Conservation (phyloP, 2,329 filamentous ascomycete genomes). For the Aspergillus versicolor region DNA sequence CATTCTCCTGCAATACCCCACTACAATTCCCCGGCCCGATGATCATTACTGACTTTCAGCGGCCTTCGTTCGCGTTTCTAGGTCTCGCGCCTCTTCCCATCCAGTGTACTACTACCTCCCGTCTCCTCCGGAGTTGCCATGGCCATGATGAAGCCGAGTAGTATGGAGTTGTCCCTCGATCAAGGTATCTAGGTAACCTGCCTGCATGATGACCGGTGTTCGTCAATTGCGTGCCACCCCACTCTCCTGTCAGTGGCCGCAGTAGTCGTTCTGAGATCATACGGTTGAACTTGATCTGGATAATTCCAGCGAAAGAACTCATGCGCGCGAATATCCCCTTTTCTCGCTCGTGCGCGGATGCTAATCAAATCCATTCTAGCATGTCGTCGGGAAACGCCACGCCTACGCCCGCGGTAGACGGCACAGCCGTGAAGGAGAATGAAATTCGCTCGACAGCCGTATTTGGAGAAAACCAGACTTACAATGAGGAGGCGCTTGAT, state of each 20-base stretch:
- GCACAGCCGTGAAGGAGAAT: constrained; percentile 23
- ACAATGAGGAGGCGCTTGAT: constrained; percentile 18
- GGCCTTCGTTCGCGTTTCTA: constrained; percentile 4
- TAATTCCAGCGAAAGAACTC: constrained; percentile 48
- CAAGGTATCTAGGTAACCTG: constrained; percentile 42
- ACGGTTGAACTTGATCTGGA: constrained; percentile 48
- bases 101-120: constrained; percentile 32
- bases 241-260: constrained; percentile 4
- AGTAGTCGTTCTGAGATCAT: constrained; percentile 43
- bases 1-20: background rate
- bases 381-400: constrained; percentile 33
- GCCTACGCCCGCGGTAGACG: constrained; percentile 30
- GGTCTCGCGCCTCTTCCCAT: constrained; percentile 14
- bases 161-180: constrained; percentile 39
- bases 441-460: constrained; percentile 9
- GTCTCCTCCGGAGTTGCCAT: constrained; percentile 15
- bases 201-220: constrained; percentile 46
- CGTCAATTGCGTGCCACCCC: constrained; percentile 20
- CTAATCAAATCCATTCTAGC: constrained; percentile 26
- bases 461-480: constrained; percentile 12
- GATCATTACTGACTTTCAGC: constrained; percentile 8
- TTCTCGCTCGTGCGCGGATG: constrained; percentile 7
- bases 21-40: background rate
- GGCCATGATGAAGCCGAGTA: constrained; percentile 41
- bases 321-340: constrained; percentile 32